Evolutionary conservation across 2,329 filamentous ascomycete genomes (phyloP), one percentile per base, ranked within the genome.

Genomic region (Fusarium abutilonis): DNA sequence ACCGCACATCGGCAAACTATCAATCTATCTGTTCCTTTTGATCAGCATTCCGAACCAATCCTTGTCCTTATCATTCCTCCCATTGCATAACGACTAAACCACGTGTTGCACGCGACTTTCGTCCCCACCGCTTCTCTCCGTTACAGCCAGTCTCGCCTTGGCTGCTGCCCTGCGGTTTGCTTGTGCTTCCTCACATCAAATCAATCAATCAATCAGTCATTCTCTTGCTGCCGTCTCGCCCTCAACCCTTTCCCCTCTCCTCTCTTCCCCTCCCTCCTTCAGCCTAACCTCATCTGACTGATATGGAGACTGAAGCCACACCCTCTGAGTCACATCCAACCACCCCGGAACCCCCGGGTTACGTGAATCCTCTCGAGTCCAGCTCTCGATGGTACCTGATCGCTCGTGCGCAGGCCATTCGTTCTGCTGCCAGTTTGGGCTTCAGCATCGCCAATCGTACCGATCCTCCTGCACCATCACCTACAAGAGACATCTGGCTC

Each of bases 371-470:
- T 15, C 75, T 81, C 42, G 78, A 81, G 56, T 67, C 68, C 40
- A 77, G 75, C 52, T 78, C 79, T 17, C 75, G 79, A 58, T 81
- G 79, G 79, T 73, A 75, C 43, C 73, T 81, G 51, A 70, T 69
- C 32, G 78, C 78, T 46, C 75, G 77, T 14, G 79, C 78, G 41
- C 74, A 78, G 45, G 76, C 78, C 39, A 73, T 81, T 44, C 78
- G 79, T 31, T 78, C 78, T 47, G 79, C 77, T 35, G 78, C 79
- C 47, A 77, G 73, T 56, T 57, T 81, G 28, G 78, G 78, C 52
- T 80, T 78, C 68, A 75, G 75, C 55, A 73, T 80, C 57, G 71
- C 74, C 50, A 79, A 80, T 63, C 76, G 77, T 45, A 76, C 75
- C 39, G 73, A 76, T 23, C 78, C 78, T 21, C 72, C 74, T 10